Evolutionary conservation across 2,329 filamentous ascomycete genomes (phyloP).

Genomic region (Trichoderma sp.): DNA sequence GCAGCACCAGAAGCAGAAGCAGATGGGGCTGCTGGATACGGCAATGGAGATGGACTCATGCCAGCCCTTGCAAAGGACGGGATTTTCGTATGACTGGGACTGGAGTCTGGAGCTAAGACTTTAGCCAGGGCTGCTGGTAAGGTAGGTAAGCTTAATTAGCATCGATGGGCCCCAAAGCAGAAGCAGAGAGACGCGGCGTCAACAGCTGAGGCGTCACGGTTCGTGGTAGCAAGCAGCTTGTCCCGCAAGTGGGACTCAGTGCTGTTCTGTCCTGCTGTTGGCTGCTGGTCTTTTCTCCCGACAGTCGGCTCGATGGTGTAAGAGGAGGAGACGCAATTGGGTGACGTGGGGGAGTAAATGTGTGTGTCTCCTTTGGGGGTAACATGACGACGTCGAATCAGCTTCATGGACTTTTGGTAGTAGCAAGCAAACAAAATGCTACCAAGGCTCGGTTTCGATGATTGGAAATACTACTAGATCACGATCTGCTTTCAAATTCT

Average conservation of each 20-base stretch:
- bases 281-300: not conserved
- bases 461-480: not conserved
- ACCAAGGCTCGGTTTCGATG: not conserved
- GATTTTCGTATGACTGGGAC: not conserved
- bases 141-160: not conserved
- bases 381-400: not conserved
- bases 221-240: not conserved
- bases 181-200: not conserved
- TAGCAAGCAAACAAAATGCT: not conserved
- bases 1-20: not conserved
- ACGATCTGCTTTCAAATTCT: not conserved
- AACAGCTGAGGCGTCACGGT: slow-evolving; percentile 13
- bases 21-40: not conserved
- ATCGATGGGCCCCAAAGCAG: not conserved
- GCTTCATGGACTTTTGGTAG: not conserved
- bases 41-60: not conserved
- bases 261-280: not conserved
- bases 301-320: not conserved
- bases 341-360: not conserved
- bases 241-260: not conserved
- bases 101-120: not conserved
- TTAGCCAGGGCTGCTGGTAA: not conserved
- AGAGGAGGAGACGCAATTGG: slow-evolving; percentile 6
- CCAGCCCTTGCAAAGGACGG: not conserved
- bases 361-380: not conserved